Evolutionary conservation across 148 eudicot species (phyloP), one percentile per base, ranked within the genome.

Genomic region (Rhododendron vialii): DNA sequence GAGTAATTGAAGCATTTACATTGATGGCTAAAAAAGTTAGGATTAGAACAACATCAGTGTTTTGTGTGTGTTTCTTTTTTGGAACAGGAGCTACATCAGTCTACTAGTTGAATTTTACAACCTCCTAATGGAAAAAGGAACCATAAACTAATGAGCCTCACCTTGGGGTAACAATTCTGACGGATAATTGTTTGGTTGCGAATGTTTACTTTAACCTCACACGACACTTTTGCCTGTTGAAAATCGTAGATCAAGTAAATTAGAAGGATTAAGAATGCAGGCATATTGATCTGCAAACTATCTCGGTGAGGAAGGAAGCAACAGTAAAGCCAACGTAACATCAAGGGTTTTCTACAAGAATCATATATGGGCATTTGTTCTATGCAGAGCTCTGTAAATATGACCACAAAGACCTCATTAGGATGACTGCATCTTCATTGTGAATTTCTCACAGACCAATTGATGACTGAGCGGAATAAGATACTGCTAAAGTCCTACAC

Each of bases 131-230:
- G 59, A 11, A 20, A 7, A 63, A 11, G 36, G 24, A 22, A 47
- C 76, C 2, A 48, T 24, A 63, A 61, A 15, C 28, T 57, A 78
- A 41, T 38, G 47, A 81, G 57, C 43, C 88, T 89, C 57, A 95
- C 94, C 93, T 90, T 87, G 84, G 93, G 92, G 77, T 90, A 91
- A 88, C 98, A 95, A 88, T 83, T 91, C 80, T 95, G 96, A 63
- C 86, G 94, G 30, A 57, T 74, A 75, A 93, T 81, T 14, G 90
- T 90, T 78, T 93, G 93, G 84, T 91, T 89, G 84, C 85, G 92
- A 5, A 87, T 77, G 69, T 91, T 90, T 84, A 95, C 92, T 30
- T 87, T 85, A 35, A 95, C 85, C 88, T 92, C 93, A 87, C 98
- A 95, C 35, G 91, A 87, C 82, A 92, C 83, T 85, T 94, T 93